phyloP scores from a whole-genome alignment of 495 filamentous ascomycete species.

The Penicillium paradoxum region DNA sequence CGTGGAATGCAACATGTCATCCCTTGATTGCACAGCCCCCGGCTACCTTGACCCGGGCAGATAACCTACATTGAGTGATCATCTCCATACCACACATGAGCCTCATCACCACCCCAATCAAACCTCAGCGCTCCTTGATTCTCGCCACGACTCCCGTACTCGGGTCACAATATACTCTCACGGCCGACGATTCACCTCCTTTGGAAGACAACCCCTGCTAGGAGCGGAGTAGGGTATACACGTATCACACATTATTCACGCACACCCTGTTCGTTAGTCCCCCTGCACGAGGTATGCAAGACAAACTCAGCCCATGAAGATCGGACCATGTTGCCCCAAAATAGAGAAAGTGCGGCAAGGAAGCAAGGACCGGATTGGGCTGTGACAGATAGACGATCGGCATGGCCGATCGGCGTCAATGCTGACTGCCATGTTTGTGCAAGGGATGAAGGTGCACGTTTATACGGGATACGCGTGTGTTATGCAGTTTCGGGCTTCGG shows the following conservation, averaged over 20 bases:
- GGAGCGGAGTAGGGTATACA: too few relatives aligned
- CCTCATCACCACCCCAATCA: background rate
- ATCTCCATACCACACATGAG: background rate
- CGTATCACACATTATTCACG: background rate
- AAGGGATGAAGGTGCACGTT: conserved; percentile 17
- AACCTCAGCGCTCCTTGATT: too few relatives aligned
- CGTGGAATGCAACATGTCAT: conserved; percentile 26
- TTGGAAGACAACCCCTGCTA: too few relatives aligned
- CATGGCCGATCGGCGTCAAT: conserved; percentile 8
- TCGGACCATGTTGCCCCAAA: background rate
- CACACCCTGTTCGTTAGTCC: background rate
- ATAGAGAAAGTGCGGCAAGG: background rate
- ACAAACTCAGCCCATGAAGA: conserved; percentile 3
- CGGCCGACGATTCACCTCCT: too few relatives aligned
- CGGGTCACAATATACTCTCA: too few relatives aligned
- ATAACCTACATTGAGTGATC: background rate
- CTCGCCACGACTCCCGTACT: too few relatives aligned
- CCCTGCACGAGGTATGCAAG: conserved; percentile 12
- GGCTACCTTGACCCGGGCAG: conserved; percentile 10
- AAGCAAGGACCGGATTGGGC: conserved; percentile 14
- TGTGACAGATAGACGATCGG: conserved; percentile 21
- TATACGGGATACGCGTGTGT: background rate
- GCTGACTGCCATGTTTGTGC: conserved; percentile 13
- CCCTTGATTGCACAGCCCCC: conserved; percentile 31
- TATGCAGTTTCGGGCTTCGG: background rate